A percentile compares a stretch with the other conserved stretches of the same genome.
phyloP scores from a whole-genome alignment of 768 basidiomycete species.

The Auriscalpium orientale region DNA sequence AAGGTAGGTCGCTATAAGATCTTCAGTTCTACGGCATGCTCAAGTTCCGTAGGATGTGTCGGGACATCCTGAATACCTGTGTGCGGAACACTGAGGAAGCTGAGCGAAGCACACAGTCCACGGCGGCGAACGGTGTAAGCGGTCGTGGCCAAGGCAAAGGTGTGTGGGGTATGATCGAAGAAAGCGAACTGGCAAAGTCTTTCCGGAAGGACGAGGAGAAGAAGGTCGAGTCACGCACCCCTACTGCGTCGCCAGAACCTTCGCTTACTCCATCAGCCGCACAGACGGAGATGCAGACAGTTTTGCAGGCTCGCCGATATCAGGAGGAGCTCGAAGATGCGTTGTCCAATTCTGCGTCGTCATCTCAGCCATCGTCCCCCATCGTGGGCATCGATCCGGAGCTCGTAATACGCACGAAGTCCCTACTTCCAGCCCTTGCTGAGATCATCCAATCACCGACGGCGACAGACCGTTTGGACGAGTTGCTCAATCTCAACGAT shows the following conservation, averaged over 20 bases:
- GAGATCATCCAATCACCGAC: slow-evolving; percentile 46
- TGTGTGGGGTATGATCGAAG: slow-evolving; percentile 81
- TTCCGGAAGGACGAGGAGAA: slow-evolving; percentile 55
- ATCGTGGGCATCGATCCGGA: slow-evolving; percentile 25
- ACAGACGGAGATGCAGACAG: slow-evolving; percentile 36
- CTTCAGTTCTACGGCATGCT: slow-evolving; percentile 1
- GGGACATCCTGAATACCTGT: slow-evolving; percentile 86
- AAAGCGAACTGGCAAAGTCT: slow-evolving; percentile 71
- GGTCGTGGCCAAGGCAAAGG: slow-evolving; percentile 56
- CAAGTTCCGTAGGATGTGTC: slow-evolving; percentile 48
- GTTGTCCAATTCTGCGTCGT: slow-evolving; percentile 17
- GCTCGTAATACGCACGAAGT: slow-evolving; percentile 41
- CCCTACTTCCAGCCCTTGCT: slow-evolving; percentile 45
- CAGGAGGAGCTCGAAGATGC: slow-evolving; percentile 23
- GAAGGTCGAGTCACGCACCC: slow-evolving; percentile 32
- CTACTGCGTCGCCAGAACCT: slow-evolving; percentile 11
- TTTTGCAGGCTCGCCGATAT: slow-evolving; percentile 35
- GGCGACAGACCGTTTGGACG: slow-evolving; percentile 56
- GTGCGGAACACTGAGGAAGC: slow-evolving; percentile 92
- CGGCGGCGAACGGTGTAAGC: slow-evolving; percentile 24
- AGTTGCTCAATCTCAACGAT: slow-evolving; percentile 69
- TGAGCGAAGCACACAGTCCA: slow-evolving; percentile 29
- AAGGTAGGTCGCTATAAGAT: slow-evolving; percentile 30
- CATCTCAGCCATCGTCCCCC: slow-evolving; percentile 10
- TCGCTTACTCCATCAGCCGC: slow-evolving; percentile 10